Evolutionary conservation across 2,329 filamentous ascomycete genomes (phyloP), one percentile per base, ranked within the genome.

Genomic region (Microcyclosporella mali): DNA sequence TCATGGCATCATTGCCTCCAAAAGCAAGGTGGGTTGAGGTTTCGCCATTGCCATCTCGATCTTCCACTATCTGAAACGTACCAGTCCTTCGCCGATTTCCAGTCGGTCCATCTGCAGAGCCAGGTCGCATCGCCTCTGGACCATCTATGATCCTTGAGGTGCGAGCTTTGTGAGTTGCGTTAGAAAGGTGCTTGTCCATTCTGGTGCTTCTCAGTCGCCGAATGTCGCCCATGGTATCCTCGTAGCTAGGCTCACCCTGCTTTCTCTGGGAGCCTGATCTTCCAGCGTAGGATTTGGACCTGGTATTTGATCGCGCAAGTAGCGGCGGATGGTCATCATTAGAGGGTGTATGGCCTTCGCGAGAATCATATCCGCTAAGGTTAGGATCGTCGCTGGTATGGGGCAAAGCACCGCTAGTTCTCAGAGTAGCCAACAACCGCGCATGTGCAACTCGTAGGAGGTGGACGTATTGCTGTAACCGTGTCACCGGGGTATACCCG

Each of bases 141-240:
- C 86, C 88, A 62, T 95, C 89, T 64, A 98, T 89, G 45, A 98
- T 89, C 41, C 88, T 79, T 7, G 92, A 97, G 18, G 87, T 88
- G 53, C 92, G 79, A 37, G 90, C 87, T 58, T 89, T 92, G 62
- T 86, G 85, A 63, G 90, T 88, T 38, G 88, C 95, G 16, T 88
- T 94, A 28, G 90, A 97, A 33, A 98, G 70, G 58, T 94, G 88
- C 60, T 94, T 90, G 60, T 98, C 90, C 61, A 97, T 83, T 21
- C 92, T 82, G 16, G 90, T 97, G 49, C 92, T 97, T 52, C 90
- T 82, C 46, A 98, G 69, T 49, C 92, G 79, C 57, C 88, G 83
- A 61, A 98, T 92, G 66, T 98, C 92, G 53, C 92, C 94, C 55
- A 98, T 82, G 35, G 90, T 95, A 68, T 89, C 94, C 69, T 97